Conservation (phyloP, 176 grass and related monocot genomes). For the Lolium perenne region DNA sequence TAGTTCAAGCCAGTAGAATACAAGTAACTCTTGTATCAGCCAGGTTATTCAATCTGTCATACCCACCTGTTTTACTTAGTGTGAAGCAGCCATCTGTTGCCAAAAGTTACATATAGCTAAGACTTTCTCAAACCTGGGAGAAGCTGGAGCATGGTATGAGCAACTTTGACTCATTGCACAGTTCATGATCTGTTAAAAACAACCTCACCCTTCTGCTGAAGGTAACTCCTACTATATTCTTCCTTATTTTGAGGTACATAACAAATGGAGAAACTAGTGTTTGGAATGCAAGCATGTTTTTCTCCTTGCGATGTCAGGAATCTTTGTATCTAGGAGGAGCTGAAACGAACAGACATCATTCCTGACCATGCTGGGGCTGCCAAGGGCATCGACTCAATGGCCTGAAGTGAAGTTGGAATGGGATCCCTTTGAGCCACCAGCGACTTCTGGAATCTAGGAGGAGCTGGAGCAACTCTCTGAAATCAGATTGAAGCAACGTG, state of each 20-base stretch:
- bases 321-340: neutral
- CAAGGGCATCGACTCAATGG: neutral
- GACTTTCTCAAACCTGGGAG: neutral
- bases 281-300: neutral
- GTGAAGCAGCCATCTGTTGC: neutral
- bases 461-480: neutral
- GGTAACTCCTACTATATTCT: neutral
- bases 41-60: neutral
- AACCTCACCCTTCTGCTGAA: neutral
- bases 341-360: neutral
- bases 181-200: neutral
- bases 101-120: neutral
- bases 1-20: neutral
- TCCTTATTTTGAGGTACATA: neutral
- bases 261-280: neutral
- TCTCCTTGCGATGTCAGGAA: neutral
- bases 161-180: neutral
- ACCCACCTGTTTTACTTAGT: neutral
- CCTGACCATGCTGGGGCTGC: neutral
- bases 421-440: neutral
- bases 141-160: conserved; percentile 5
- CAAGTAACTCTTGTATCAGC: neutral
- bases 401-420: neutral
- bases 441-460: neutral
- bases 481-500: neutral